Conservation (phyloP, 805 yeast species). For the Saccharomyces kudriavzevii region DNA sequence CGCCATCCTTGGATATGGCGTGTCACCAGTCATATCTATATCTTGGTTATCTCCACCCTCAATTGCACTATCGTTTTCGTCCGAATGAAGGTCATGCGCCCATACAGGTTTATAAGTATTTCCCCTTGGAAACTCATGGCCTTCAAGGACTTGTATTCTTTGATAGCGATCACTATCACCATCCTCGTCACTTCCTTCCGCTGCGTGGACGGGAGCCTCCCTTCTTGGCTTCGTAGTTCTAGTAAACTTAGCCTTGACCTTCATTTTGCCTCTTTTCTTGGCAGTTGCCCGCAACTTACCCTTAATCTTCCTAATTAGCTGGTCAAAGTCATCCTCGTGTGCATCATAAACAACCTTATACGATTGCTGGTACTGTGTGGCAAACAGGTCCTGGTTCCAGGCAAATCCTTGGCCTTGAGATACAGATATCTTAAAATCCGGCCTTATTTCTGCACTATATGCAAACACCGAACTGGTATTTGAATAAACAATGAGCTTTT, state of each 20-base stretch:
- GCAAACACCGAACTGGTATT: slow-evolving; percentile 5
- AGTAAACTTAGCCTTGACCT: background rate
- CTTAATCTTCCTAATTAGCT: slow-evolving; percentile 8
- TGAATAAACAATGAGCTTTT: slow-evolving; percentile 17
- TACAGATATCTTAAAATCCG: slow-evolving; percentile 15
- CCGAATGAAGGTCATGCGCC: slow-evolving; percentile 9
- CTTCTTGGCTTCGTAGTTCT: background rate
- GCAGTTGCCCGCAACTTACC: slow-evolving; percentile 1
- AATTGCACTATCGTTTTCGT: slow-evolving; percentile 7
- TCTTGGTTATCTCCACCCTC: slow-evolving; percentile 9
- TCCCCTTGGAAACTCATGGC: background rate
- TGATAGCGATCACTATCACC: slow-evolving; percentile 1
- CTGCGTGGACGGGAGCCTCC: background rate
- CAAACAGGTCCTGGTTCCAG: slow-evolving; percentile 73
- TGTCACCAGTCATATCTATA: slow-evolving; percentile 1
- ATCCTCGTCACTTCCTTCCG: slow-evolving; percentile 1
- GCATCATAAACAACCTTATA: slow-evolving; percentile 34
- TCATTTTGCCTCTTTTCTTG: background rate
- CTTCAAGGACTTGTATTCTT: background rate
- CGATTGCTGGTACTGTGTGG: slow-evolving; percentile 58
- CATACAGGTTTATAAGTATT: background rate
- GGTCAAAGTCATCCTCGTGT: slow-evolving; percentile 18
- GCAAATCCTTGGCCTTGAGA: slow-evolving; percentile 63
- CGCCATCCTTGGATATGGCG: slow-evolving; percentile 4
- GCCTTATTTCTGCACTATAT: slow-evolving; percentile 6